A percentile compares a stretch with the other conserved stretches of the same genome.
Conservation (phyloP, 441 rosid species). For the Sinapis alba region DNA sequence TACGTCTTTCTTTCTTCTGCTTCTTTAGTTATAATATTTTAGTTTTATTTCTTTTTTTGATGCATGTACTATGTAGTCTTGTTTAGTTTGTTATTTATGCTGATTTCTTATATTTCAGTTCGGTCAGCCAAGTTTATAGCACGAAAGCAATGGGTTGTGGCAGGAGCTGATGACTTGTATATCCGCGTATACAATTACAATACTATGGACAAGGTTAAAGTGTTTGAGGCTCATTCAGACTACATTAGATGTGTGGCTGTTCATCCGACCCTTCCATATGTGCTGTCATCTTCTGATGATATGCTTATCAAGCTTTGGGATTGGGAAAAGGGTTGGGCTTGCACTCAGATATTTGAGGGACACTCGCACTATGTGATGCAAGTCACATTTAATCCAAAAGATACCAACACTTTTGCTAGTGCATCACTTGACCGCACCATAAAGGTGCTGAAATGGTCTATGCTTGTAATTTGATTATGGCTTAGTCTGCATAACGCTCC, state of each 20-base stretch:
- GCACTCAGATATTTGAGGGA: slow-evolving; percentile 75
- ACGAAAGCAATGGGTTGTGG: slow-evolving; percentile 76
- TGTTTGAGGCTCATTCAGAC: slow-evolving; percentile 82
- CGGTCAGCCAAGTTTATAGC: slow-evolving; percentile 79
- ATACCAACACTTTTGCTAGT: slow-evolving; percentile 73
- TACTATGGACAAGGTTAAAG: slow-evolving; percentile 70
- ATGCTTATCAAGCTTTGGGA: slow-evolving; percentile 93
- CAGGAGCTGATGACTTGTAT: slow-evolving; percentile 78
- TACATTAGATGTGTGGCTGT: slow-evolving; percentile 75
- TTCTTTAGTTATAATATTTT: background rate
- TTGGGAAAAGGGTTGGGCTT: slow-evolving; percentile 87
- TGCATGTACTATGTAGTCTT: background rate
- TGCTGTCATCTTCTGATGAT: slow-evolving; percentile 88
- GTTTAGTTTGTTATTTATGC: background rate
- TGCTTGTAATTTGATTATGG: slow-evolving; percentile 7
- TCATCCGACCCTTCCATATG: slow-evolving; percentile 70
- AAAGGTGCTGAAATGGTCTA: slow-evolving; percentile 52
- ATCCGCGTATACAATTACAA: slow-evolving; percentile 75
- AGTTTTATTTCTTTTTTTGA: background rate
- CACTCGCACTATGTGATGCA: slow-evolving; percentile 93
- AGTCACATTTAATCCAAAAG: slow-evolving; percentile 76
- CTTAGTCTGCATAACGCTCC: slow-evolving; percentile 1
- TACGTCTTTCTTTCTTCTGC: background rate
- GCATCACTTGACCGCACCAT: slow-evolving; percentile 86
- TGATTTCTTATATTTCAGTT: slow-evolving; percentile 45